Conservation (phyloP, 257 asterid species). For the Plectranthus barbatus region DNA sequence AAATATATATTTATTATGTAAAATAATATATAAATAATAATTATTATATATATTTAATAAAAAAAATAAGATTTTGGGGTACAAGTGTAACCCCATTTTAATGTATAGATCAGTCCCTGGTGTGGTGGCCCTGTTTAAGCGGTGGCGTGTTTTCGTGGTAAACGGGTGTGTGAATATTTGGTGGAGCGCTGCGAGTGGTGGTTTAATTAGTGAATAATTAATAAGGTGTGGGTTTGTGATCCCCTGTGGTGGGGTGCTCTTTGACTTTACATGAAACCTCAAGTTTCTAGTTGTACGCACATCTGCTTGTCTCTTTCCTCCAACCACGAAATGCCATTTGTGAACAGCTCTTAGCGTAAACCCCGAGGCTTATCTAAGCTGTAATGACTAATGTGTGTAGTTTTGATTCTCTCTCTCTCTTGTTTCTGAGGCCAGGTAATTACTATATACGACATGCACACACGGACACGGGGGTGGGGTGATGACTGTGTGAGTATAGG, state of each 20-base stretch:
- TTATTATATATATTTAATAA: no score
- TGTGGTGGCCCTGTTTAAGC: constrained; percentile 15
- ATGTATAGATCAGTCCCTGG: no score
- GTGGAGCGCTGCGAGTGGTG: constrained; percentile 48
- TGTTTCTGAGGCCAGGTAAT: no score
- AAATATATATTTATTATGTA: no score
- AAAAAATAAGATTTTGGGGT: no score
- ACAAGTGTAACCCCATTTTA: no score
- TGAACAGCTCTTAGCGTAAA: constrained; percentile 26
- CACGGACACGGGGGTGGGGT: not conserved
- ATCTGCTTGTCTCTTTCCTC: constrained; percentile 8
- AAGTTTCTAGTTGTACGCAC: not conserved
- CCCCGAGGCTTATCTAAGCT: constrained; percentile 24
- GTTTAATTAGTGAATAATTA: constrained; percentile 10
- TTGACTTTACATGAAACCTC: constrained; percentile 14
- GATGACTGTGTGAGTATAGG: not conserved
- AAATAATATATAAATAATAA: no score
- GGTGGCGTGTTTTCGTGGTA: constrained; percentile 57
- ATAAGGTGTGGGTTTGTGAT: not conserved
- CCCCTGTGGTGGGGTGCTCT: constrained; percentile 16
- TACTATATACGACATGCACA: not conserved
- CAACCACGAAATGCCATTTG: constrained; percentile 34
- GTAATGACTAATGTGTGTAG: no score
- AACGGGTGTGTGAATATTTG: constrained; percentile 40
- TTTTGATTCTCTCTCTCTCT: constrained; percentile 27